A percentile compares a stretch with the other conserved stretches of the same genome.
These are phyloP conservation scores for Herpetospermum pedunculosum DNA, from an alignment of 306 rosid genomes.

Conservation along the genomic window DNA sequence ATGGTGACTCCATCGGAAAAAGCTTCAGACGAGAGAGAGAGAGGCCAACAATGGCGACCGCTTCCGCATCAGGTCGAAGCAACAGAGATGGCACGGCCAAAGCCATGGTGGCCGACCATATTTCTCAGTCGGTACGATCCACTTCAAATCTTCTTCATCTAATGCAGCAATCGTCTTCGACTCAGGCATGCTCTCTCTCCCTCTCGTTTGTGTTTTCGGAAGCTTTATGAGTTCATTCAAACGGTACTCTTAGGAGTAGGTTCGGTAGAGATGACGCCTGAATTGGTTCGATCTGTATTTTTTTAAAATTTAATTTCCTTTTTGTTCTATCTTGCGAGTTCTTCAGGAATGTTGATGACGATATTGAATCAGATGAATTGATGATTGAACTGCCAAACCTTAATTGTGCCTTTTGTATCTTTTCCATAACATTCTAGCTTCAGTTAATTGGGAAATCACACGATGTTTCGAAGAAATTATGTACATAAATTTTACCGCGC, in stretches of 20 bases:
- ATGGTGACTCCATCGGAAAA: not conserved
- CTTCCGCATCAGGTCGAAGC: slow-evolving; percentile 17
- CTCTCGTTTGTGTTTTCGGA: not conserved
- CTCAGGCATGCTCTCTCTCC: slow-evolving; percentile 34
- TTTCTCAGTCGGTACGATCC: slow-evolving; percentile 73
- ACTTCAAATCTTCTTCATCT: slow-evolving; percentile 78
- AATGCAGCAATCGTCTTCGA: slow-evolving; percentile 70
- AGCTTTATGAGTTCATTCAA: not conserved
- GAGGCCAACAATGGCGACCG: slow-evolving; percentile 36
- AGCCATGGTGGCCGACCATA: slow-evolving; percentile 58
- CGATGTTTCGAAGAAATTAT: not conserved
- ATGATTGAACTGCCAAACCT: not conserved
- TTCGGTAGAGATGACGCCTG: not conserved
- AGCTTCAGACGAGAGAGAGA: not conserved
- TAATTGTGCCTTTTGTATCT: not conserved
- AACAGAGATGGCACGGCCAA: slow-evolving; percentile 48
- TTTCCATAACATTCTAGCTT: not conserved
- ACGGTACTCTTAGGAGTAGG: not conserved
- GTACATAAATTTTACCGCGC: not conserved
- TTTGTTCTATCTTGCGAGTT: not conserved
- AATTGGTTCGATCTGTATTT: not conserved
- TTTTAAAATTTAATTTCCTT: not conserved
- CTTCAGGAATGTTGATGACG: not conserved
- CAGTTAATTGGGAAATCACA: not conserved
- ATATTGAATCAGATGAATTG: not conserved